Percentiles rank a stretch among this genome's conserved stretches.
Conservation (phyloP, 352 stramenopile genomes). For the Phytophthora pseudosyringae region DNA sequence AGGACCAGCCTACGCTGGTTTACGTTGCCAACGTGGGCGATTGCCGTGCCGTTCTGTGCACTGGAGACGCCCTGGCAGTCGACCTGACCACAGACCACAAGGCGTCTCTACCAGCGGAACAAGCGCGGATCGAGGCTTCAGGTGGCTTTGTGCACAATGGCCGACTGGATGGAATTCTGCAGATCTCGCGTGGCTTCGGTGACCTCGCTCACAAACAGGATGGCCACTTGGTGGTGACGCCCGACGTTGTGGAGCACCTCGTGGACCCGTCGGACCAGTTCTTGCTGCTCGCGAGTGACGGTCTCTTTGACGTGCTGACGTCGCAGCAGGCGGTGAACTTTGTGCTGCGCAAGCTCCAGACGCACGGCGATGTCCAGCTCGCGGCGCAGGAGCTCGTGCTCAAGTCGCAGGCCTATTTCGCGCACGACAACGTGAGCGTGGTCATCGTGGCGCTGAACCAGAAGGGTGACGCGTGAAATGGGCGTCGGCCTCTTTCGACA, state of each 20-base stretch:
- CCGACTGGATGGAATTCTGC: conserved; percentile 86
- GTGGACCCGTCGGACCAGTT: conserved; percentile 85
- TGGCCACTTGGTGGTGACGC: conserved; percentile 86
- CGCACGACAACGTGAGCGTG: conserved; percentile 92
- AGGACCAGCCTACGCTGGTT: conserved; percentile 56
- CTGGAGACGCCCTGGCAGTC: conserved; percentile 68
- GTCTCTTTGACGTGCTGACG: conserved; percentile 91
- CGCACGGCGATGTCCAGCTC: conserved; percentile 89
- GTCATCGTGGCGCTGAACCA: conserved; percentile 90
- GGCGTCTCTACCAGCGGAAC: conserved; percentile 75
- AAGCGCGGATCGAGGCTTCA: conserved; percentile 77
- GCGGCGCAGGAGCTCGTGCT: conserved; percentile 88
- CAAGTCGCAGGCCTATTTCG: conserved; percentile 90
- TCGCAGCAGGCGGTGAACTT: conserved; percentile 93
- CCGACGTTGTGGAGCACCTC: conserved; percentile 76
- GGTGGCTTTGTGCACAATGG: conserved; percentile 92
- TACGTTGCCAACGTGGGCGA: conserved; percentile 92
- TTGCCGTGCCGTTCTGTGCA: conserved; percentile 89
- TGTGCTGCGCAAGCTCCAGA: conserved; percentile 85
- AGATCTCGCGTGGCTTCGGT: conserved; percentile 89
- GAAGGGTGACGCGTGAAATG: conserved; percentile 44
- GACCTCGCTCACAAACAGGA: conserved; percentile 90
- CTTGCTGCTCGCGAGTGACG: conserved; percentile 91
- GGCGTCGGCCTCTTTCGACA: conserved; percentile 23
- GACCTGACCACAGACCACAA: conserved; percentile 92